These are phyloP conservation scores for Verticillium albo-atrum DNA, from an alignment of 2,329 filamentous ascomycete species.

Conservation along the genomic window DNA sequence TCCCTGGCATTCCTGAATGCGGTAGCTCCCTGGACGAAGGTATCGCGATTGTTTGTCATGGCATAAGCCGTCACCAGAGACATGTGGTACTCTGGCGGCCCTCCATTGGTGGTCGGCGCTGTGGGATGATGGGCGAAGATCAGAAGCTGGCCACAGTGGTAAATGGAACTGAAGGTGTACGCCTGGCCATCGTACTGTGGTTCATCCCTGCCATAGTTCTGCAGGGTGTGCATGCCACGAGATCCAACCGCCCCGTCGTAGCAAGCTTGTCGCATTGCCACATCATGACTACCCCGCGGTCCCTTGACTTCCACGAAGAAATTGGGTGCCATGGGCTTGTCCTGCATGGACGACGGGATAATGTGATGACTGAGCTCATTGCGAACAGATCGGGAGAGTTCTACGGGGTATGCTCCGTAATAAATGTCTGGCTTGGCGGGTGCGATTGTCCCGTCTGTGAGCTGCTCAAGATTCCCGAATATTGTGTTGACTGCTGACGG, in stretches of 20 bases:
- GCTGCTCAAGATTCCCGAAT: slow-evolving; percentile 28
- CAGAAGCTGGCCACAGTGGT: slow-evolving; percentile 28
- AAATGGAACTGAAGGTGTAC: slow-evolving; percentile 32
- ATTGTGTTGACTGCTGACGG: slow-evolving; percentile 13
- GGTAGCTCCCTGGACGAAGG: slow-evolving; percentile 1
- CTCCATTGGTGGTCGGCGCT: slow-evolving; percentile 20
- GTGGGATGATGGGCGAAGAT: slow-evolving; percentile 32
- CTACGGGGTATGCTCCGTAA: slow-evolving; percentile 20
- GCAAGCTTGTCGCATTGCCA: slow-evolving; percentile 27
- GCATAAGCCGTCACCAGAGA: slow-evolving; percentile 22
- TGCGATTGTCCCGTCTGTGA: slow-evolving; percentile 25
- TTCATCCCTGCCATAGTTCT: slow-evolving; percentile 26
- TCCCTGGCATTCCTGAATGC: slow-evolving; percentile 5
- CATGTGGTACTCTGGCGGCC: slow-evolving; percentile 35
- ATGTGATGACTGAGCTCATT: slow-evolving; percentile 19
- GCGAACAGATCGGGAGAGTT: slow-evolving; percentile 18
- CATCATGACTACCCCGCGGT: slow-evolving; percentile 21
- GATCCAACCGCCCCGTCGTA: slow-evolving; percentile 32
- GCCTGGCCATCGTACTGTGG: slow-evolving; percentile 31
- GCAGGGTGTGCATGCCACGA: slow-evolving; percentile 30
- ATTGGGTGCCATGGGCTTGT: slow-evolving; percentile 30
- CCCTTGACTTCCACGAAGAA: slow-evolving; percentile 37
- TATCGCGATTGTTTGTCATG: neutral
- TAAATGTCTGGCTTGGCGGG: slow-evolving; percentile 26
- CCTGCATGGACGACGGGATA: slow-evolving; percentile 22